phyloP scores from a whole-genome alignment of 306 rosid genomes.

The Prunus dulcis region DNA sequence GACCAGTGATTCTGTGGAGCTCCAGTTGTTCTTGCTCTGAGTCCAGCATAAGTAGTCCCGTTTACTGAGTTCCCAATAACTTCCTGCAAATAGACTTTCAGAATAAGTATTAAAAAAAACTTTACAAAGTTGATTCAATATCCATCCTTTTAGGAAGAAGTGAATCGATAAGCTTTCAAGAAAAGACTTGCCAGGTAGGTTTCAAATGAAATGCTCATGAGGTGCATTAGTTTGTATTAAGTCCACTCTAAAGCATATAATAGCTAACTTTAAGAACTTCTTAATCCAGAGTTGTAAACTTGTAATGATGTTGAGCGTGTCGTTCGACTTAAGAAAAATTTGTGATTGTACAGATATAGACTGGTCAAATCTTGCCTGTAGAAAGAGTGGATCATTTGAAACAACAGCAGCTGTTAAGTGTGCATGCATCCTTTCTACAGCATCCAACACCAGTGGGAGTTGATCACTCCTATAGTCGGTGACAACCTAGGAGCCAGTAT shows the following conservation, averaged over 20 bases:
- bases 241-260: not conserved
- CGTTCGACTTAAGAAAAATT: not conserved
- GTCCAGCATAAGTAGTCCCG: slow-evolving; percentile 91
- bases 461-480: slow-evolving; percentile 69
- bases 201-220: not conserved
- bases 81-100: slow-evolving; percentile 49
- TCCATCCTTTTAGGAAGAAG: not conserved
- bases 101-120: not conserved
- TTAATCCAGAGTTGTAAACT: not conserved
- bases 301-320: not conserved
- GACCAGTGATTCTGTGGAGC: slow-evolving; percentile 99
- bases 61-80: slow-evolving; percentile 83
- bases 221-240: not conserved
- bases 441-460: slow-evolving; percentile 74
- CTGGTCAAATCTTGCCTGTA: slow-evolving; percentile 57
- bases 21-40: slow-evolving; percentile 93
- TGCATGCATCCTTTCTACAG: slow-evolving; percentile 85
- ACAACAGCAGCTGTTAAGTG: slow-evolving; percentile 94
- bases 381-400: slow-evolving; percentile 75
- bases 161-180: not conserved
- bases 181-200: not conserved
- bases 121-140: not conserved
- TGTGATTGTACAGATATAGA: not conserved
- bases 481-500: slow-evolving; percentile 45
- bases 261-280: not conserved